A percentile compares a stretch with the other conserved stretches of the same genome.
Evolutionary conservation across 1,139 yeast species (phyloP).

Genomic region (Lodderomyces margitis): DNA sequence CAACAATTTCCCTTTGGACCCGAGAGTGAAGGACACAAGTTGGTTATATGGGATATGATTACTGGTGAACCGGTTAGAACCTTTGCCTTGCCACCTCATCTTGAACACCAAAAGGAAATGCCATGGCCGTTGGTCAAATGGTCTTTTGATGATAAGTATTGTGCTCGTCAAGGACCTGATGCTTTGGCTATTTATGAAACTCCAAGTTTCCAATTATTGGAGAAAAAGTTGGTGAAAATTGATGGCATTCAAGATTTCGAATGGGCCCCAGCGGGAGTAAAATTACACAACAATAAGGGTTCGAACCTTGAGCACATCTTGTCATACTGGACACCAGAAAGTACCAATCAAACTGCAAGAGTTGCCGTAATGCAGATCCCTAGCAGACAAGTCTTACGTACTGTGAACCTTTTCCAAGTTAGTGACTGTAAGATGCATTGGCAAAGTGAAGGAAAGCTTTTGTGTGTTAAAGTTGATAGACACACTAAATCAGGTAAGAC

Average conservation of each 20-base stretch:
- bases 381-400: slow-evolving; percentile 76
- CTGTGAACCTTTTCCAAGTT: slow-evolving; percentile 92
- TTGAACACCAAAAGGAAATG: slow-evolving; percentile 69
- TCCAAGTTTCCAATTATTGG: slow-evolving; percentile 69
- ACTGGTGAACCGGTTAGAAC: slow-evolving; percentile 86
- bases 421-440: slow-evolving; percentile 90
- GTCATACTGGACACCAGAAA: slow-evolving; percentile 97
- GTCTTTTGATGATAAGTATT: slow-evolving; percentile 90
- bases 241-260: slow-evolving; percentile 90
- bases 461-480: slow-evolving; percentile 95
- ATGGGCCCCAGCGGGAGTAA: slow-evolving; percentile 89
- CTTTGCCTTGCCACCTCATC: slow-evolving; percentile 82
- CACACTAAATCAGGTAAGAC: slow-evolving; percentile 95
- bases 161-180: slow-evolving; percentile 94
- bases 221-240: slow-evolving; percentile 80
- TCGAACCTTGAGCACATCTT: slow-evolving; percentile 65
- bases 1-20: slow-evolving; percentile 79
- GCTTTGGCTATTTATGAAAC: slow-evolving; percentile 86
- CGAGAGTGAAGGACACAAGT: slow-evolving; percentile 88
- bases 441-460: slow-evolving; percentile 83
- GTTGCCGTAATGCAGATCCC: slow-evolving; percentile 91
- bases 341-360: slow-evolving; percentile 89
- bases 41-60: slow-evolving; percentile 89
- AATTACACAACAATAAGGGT: slow-evolving; percentile 54
- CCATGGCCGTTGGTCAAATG: slow-evolving; percentile 98